Evolutionary conservation across 1,284 basidiomycete species (phyloP), one percentile per base, ranked within the genome.

Genomic region (Termitomyces sp.): DNA sequence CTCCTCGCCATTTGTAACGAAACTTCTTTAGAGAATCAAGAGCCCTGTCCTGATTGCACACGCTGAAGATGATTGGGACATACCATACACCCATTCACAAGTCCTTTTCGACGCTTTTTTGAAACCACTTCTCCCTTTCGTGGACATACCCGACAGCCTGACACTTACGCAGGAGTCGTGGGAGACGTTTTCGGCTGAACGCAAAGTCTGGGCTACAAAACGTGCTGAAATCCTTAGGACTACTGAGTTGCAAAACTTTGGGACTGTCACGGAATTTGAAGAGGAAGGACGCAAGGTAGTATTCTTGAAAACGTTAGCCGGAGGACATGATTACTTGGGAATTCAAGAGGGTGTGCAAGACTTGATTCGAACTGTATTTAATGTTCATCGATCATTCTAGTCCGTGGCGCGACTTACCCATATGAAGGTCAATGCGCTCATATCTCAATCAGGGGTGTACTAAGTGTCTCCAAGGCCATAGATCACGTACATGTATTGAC

Each of bases 31-130:
- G 83, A 73, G 75, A 61, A 80, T 87, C 52, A 78, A 81, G 33
- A 81, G 81, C 0, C 80, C 88, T 4, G 79, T 93, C 5, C 72
- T 96, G 12, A 79, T 97, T 58, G 82, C 83, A 0, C 94, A 97
- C 67, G 84, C 93, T 1, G 78, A 82, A 61, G 78, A 92, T 65
- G 94, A 98, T 71, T 78, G 76, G 64, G 86, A 92, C 39, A 94
- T 97, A 52, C 90, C 90, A 0, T 71, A 80, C 63, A 73, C 78
- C 0, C 94, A 98, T 67, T 90, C 90, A 0, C 75, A 78, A n/a
- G 72, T 74, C 0, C 78, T 95, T 15, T 92, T 92, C 67, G 74
- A 87, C 39, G 73, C 80, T 0, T 81, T 94, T 57, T 67, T 92
- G 26, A 81, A 83, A 13, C 80, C 82, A 0, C 71, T 80, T 51